Evolutionary conservation across 495 filamentous ascomycete species (phyloP), one percentile per base, ranked within the genome.

Genomic region (Paragyromitra xinjiangensis): DNA sequence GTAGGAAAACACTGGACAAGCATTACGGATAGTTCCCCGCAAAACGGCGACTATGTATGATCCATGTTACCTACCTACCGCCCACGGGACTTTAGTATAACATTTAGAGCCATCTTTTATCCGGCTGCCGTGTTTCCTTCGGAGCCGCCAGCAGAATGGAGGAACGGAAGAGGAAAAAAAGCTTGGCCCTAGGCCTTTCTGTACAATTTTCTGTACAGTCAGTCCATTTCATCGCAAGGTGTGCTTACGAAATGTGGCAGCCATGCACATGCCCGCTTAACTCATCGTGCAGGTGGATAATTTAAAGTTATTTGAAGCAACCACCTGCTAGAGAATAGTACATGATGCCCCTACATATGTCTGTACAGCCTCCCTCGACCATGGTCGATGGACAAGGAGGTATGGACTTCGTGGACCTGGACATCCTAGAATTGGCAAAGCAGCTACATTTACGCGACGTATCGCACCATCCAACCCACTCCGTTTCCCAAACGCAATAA

Each of bases 161-260:
- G 45, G 42, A 42, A 44, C 56, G 56, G 44, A 58, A 64, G 53
- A 5, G 59, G 12, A 62, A 62, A 65, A 39, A 40, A 58, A 40
- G 40, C 29, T 48, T 55, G 58, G 42, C 39, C 58, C 64, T 51
- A 45, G 11, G 44, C 14, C 11, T 16, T 11, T 69, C 65, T 39
- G 42, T 73, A 42, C 51, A 64, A 51, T 62, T 16, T 11, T 69
- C 65, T 39, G 42, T 73, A 42, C 51, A 64, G 61, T 62, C 58
- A 51, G 34, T 64, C 39, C 22, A 53, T 55, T 55, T 61, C 42
- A 14, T 9, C 22, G 37, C 61, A 24, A 55, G 56, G 63, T 59
- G 44, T 73, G 74, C 69, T 77, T 77, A 77, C 69, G 39, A 77
- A 73, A 72, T 73, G 51, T 61, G 51, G 61, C 69, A 59, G 62